Base-by-base conservation (phyloP, 208 protist genomes). In the Leishmania major region DNA sequence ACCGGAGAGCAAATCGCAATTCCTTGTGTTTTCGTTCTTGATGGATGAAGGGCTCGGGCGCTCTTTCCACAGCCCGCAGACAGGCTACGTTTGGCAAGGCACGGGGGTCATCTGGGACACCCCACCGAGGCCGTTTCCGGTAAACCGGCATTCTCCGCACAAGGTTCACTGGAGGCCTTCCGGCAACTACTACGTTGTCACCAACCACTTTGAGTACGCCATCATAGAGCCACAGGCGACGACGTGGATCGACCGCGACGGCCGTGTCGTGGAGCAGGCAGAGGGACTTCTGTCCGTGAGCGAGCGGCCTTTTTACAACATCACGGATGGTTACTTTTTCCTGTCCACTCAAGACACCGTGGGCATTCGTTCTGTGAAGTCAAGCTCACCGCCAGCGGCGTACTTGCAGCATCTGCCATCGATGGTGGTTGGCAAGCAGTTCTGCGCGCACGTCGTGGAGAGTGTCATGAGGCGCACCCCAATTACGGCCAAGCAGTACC, bases 191-290 rank as follows among this genome's bases (percentile, higher is more conserved):
- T 92, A 95, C 69, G 78, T 93, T 49, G 76, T 94, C 17, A 93
- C 88, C 69, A 96, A 95, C 83, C 80, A 84, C 4, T 92, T 91
- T 31, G 95, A 97, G 84, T 85, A 89, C 60, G 93, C 89, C 47
- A 82, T 97, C 55, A 75, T 97, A 25, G 93, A 96, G 80, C 80
- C 87, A 43, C 86, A 87, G n/a, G 81, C 89, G 49, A 91, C 89
- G 4, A 97, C 95, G n/a, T 97, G 95, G 93, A 87, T 96, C 28
- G 80, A 87, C 72, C 74, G 59, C 47, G 82, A 93, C 62, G 95
- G 92, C 22, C 84, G 77, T 28, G 85, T 97, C 64, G 84, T 96
- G 49, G 94, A 96, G 81, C 93, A 97, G 74, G 75, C 71, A n/a
- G 84, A 86, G 53, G 78, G 87, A 4, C 53, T 82, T 43, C 74